phyloP scores from a whole-genome alignment of 345 rosid genomes.

The Physaria fendleri region DNA sequence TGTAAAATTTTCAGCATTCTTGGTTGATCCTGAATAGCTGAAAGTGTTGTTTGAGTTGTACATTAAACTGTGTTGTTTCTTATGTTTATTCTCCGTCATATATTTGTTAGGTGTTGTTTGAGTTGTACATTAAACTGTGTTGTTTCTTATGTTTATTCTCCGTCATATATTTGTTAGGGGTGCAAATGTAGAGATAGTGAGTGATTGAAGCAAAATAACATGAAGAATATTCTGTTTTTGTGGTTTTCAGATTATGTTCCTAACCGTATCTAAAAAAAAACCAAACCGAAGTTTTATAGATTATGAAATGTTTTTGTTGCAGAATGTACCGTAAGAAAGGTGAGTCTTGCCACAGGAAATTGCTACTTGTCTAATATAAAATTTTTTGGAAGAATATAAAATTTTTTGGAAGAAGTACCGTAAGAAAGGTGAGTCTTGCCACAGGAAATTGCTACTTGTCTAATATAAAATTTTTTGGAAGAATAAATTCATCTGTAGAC shows the following conservation, averaged over 20 bases:
- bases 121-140: conserved; percentile 29
- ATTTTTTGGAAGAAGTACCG: no score
- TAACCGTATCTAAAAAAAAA: background rate
- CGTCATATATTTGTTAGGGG: conserved; percentile 13
- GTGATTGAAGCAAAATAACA: no score
- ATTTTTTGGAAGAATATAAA: no score
- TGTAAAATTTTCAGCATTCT: conserved; percentile 8
- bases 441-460: background rate
- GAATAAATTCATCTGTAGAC: conserved; percentile 1
- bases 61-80: conserved; percentile 21
- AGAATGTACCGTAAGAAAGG: background rate
- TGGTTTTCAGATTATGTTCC: background rate
- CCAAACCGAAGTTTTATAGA: background rate
- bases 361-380: no score
- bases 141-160: conserved; percentile 11
- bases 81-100: conserved; percentile 5
- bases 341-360: no score
- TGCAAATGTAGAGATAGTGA: background rate
- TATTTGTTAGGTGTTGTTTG: conserved; percentile 20
- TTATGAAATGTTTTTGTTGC: no score
- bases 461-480: background rate
- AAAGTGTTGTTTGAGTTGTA: conserved; percentile 27
- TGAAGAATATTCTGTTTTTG: background rate
- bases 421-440: conserved; percentile 14
- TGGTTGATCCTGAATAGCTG: conserved; percentile 18